phyloP scores from a whole-genome alignment of 2,329 filamentous ascomycete species.

The Phyllosticta citrichinensis region DNA sequence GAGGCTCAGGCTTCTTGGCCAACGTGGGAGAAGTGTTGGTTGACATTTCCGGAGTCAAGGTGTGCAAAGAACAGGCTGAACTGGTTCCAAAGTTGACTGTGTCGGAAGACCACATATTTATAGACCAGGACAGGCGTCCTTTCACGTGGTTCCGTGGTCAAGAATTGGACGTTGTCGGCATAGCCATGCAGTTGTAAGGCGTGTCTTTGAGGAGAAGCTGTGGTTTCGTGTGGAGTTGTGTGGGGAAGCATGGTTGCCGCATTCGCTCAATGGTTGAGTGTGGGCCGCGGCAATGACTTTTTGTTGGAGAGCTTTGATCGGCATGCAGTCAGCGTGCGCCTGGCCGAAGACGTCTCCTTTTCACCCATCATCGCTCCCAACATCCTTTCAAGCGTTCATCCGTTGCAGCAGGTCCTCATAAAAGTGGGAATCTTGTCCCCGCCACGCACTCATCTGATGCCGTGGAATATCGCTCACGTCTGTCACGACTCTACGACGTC shows the following conservation, averaged over 20 bases:
- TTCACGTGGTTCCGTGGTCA: neutral
- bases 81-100: neutral
- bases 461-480: neutral
- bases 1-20: constrained; percentile 9
- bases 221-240: neutral
- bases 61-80: neutral
- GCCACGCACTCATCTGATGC: neutral
- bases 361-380: neutral
- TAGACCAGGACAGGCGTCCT: neutral
- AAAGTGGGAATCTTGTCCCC: neutral
- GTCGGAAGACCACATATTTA: neutral
- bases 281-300: neutral
- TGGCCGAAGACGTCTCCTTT: neutral
- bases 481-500: neutral
- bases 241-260: neutral
- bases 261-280: neutral
- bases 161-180: neutral
- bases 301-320: neutral
- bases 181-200: neutral
- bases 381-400: neutral
- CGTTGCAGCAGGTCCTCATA: neutral
- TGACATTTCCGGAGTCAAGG: neutral
- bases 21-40: neutral
- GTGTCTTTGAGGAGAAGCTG: neutral
- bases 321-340: neutral